These are phyloP conservation scores for Zea mays DNA, from an alignment of 176 grass and related monocot species.

Conservation along the genomic window DNA sequence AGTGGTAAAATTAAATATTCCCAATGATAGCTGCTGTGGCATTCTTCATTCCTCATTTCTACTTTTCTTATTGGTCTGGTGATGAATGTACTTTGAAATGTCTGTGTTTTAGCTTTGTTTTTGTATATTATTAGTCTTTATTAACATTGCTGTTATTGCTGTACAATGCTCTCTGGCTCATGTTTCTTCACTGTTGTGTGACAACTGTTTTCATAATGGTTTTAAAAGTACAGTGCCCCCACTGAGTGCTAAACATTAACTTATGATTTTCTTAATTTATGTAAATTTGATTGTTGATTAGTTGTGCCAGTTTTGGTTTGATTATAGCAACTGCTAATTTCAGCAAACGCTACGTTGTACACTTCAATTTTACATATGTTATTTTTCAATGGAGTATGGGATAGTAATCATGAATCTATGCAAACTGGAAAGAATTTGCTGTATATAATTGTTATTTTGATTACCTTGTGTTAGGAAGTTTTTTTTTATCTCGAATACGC, in stretches of 20 bases:
- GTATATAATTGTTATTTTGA: conserved; percentile 12
- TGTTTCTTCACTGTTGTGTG: conserved; percentile 26
- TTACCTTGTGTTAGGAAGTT: conserved; percentile 8
- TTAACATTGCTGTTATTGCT: conserved; percentile 21
- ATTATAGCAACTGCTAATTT: too few relatives aligned
- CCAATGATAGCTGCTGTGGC: conserved; percentile 24
- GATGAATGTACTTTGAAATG: conserved; percentile 22
- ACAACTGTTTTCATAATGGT: conserved; percentile 28
- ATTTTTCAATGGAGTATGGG: background rate
- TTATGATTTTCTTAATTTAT: conserved; percentile 11
- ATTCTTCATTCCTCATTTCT: background rate
- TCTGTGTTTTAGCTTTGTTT: conserved; percentile 11
- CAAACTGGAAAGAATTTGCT: conserved; percentile 8
- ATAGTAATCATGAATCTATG: conserved; percentile 14
- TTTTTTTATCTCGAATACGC: too few relatives aligned
- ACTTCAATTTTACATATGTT: too few relatives aligned
- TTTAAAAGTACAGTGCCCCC: conserved; percentile 23
- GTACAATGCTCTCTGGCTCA: conserved; percentile 23
- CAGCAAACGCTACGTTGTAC: too few relatives aligned
- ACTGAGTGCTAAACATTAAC: conserved; percentile 15
- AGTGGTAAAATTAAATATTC: conserved; percentile 57
- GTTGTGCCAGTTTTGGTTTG: background rate
- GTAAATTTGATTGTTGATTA: conserved; percentile 11
- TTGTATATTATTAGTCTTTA: conserved; percentile 10
- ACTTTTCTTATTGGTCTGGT: conserved; percentile 15